Evolutionary conservation across 2,329 filamentous ascomycete genomes (phyloP), one percentile per base, ranked within the genome.

Genomic region (Beauveria australis): DNA sequence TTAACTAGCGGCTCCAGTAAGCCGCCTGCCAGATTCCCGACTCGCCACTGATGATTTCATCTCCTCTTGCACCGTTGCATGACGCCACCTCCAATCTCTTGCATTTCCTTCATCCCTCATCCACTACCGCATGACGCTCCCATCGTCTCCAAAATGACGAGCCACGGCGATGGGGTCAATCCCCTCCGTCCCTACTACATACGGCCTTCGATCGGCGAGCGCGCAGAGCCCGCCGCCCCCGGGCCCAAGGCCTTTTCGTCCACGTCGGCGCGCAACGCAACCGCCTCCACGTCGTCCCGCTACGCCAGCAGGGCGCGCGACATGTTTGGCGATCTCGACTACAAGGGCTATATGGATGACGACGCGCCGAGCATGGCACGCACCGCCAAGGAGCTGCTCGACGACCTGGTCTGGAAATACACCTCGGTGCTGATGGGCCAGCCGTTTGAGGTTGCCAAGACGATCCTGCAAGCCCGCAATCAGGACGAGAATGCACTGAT

Each of bases 381-480:
- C 66, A 89, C 89, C 64, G 79, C 88, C 48, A 90, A 89, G 71
- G 87, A 88, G 64, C 77, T 96, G 63, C 71, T 96, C 53, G 92
- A 97, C 71, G 88, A 92, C 72, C 84, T 94, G 65, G 72, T 96
- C 73, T 95, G 92, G 87, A 93, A 94, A 71, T 99, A 99, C 76
- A 89, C 88, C 16, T 91, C 88, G 61, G 87, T 96, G 26, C 75
- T 97, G 69, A 87, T 96, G 71, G 89, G 91, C 59, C 94, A 99
- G 75, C 94, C 94, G 16, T 97, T 99, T 73, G 94, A 97, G 78
- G 92, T 97, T 61, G 92, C 93, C 70, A 97, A 97, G 81, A 94
- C 88, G 16, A 84, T 97, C 60, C 77, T 99, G 67, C 94, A 99
- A 75, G 85, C 92, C 56, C 85, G 81, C 65, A 76, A 74, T 64